Evolutionary conservation across 2,329 filamentous ascomycete genomes (phyloP).

Genomic region (Coniella lustricola): DNA sequence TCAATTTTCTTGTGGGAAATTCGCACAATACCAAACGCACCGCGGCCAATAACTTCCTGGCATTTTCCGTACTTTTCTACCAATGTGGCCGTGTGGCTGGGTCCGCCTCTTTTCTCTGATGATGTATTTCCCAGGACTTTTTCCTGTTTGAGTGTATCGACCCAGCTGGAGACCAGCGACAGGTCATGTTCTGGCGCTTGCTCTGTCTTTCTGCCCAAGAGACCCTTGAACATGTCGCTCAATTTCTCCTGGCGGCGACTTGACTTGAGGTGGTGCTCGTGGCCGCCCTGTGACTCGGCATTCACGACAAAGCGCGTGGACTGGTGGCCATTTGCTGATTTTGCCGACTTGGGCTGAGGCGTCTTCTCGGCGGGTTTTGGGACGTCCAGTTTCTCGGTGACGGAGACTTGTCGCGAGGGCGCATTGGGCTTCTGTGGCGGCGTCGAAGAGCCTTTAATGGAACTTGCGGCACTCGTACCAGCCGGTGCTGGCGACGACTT

Average conservation of each 20-base stretch:
- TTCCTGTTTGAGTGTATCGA: slow-evolving; percentile 85
- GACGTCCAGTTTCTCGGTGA: slow-evolving; percentile 26
- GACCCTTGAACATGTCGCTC: slow-evolving; percentile 79
- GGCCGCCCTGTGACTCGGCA: slow-evolving; percentile 55
- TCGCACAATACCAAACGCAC: slow-evolving; percentile 93
- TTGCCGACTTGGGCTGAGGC: slow-evolving; percentile 29
- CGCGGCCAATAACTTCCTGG: slow-evolving; percentile 91
- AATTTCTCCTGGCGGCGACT: slow-evolving; percentile 92
- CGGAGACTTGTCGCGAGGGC: slow-evolving; percentile 37
- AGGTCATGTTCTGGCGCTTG: slow-evolving; percentile 68
- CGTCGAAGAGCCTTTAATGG: slow-evolving; percentile 23
- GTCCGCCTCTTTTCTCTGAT: slow-evolving; percentile 68
- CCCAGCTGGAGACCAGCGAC: slow-evolving; percentile 92
- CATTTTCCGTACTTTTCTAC: slow-evolving; percentile 98
- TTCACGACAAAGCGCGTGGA: slow-evolving; percentile 45
- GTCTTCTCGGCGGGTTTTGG: slow-evolving; percentile 27
- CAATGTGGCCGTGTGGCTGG: slow-evolving; percentile 68
- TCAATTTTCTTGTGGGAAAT: slow-evolving; percentile 95
- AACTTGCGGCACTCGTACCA: slow-evolving; percentile 14
- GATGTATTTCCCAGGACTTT: slow-evolving; percentile 60
- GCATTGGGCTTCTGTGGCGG: slow-evolving; percentile 30
- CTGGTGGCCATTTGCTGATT: slow-evolving; percentile 23
- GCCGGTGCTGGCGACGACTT: slow-evolving; percentile 9
- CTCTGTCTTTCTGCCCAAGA: slow-evolving; percentile 80
- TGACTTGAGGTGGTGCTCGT: slow-evolving; percentile 84